Percentiles rank a stretch among this genome's conserved stretches.
Evolutionary conservation across 2,329 filamentous ascomycete genomes (phyloP).

Genomic region (Fusarium sp.): DNA sequence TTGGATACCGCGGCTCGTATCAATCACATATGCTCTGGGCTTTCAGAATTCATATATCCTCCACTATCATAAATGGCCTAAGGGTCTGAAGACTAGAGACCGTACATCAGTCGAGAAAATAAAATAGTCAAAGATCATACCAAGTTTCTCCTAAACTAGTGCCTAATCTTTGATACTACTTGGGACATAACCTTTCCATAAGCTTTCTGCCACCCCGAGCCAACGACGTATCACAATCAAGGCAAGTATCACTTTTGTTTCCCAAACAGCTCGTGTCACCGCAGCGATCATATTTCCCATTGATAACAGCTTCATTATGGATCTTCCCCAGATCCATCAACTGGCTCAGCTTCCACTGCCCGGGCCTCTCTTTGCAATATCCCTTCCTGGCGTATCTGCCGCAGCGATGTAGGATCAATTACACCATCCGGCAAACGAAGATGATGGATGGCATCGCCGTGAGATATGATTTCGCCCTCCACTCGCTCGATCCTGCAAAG

Average conservation of each 20-base stretch:
- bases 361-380: background rate
- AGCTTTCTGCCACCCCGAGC: background rate
- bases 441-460: conserved; percentile 13
- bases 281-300: background rate
- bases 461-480: background rate
- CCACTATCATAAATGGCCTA: background rate
- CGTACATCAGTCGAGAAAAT: background rate
- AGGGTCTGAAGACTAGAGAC: background rate
- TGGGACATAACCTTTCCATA: background rate
- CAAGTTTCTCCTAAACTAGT: background rate
- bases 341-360: background rate
- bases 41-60: background rate
- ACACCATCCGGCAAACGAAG: background rate
- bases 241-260: background rate
- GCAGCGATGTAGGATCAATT: background rate
- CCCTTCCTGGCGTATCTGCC: conserved; percentile 3
- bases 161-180: no score
- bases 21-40: background rate
- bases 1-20: conserved; percentile 31
- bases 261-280: background rate
- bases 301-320: background rate
- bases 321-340: background rate
- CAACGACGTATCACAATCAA: background rate
- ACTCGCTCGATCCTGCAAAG: background rate
- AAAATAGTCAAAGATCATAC: background rate